Base-by-base conservation (phyloP, 2,329 filamentous ascomycete species). In the Tolypocladium sp. region DNA sequence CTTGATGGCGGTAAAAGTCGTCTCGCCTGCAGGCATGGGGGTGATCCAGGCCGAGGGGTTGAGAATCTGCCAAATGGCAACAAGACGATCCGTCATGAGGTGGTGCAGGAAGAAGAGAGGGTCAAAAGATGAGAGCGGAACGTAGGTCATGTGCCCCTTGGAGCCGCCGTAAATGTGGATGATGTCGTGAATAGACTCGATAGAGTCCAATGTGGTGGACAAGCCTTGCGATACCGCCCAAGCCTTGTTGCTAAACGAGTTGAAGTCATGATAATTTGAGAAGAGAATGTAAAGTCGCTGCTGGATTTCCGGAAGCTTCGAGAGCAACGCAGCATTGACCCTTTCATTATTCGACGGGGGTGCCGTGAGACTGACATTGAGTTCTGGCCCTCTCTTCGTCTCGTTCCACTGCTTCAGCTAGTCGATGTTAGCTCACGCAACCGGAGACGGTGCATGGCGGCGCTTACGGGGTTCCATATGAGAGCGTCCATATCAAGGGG, bases 41-140 rank as follows among this genome's bases (percentile, higher is more conserved):
- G 78, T 74, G 6, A 91, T 81, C 74, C 86, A 93, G 35, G 82
- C 82, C 25, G 84, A 75, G 0, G 88, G 88, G 63, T 94, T 82
- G 17, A 94, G 71, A 1, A 80, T 77, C 74, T 94, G 89, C 89
- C 89, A 94, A 61, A 95, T 81, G 38, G 89, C 84, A 62, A 91
- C 84, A 35, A 90, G 72, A 3, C 91, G 83, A 67, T 95, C 91
- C 9, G 91, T 82, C 71, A 89, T 92, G 62, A 79, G 76, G 66
- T 93, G 90, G 66, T 93, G 89, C 10, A 93, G 74, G 73, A 88
- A 90, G 72, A 93, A 92, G 15, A 90, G 75, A 0, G 90, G 90
- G 68, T 95, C 91, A 68, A 91, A 95, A 0, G 88, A 83, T 2
- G 90, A 89, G 65, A 88, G 88, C 22, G 85, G 83, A 38, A 86